Evolutionary conservation across 495 filamentous ascomycete species (phyloP).

Genomic region (Corynascus novoguineensis): DNA sequence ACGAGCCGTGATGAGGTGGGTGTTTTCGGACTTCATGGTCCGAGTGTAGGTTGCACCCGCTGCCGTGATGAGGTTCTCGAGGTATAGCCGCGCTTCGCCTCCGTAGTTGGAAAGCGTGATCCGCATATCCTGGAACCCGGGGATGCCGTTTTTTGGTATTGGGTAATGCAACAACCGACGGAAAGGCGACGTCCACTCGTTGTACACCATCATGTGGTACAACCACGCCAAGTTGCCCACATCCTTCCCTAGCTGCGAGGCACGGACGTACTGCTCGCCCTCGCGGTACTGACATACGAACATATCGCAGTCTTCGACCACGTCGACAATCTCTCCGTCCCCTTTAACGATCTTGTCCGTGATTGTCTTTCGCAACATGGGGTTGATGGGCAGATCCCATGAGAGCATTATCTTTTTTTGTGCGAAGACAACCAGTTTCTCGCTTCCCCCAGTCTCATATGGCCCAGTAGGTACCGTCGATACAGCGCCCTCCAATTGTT

Average conservation of each 20-base stretch:
- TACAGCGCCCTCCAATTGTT: conserved; percentile 67
- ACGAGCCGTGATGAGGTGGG: conserved; percentile 89
- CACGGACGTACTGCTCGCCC: conserved; percentile 68
- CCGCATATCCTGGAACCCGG: conserved; percentile 66
- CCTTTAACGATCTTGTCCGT: conserved; percentile 60
- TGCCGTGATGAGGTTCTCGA: conserved; percentile 84
- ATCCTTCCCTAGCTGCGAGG: conserved; percentile 66
- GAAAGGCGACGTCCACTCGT: conserved; percentile 79
- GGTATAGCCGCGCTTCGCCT: conserved; percentile 85
- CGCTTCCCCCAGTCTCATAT: conserved; percentile 31
- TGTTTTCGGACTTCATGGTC: conserved; percentile 89
- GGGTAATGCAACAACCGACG: conserved; percentile 85
- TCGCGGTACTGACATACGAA: conserved; percentile 85
- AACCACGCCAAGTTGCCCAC: conserved; percentile 93
- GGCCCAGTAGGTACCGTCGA: conserved; percentile 54
- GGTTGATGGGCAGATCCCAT: conserved; percentile 62
- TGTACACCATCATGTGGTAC: conserved; percentile 81
- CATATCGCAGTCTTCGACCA: conserved; percentile 67
- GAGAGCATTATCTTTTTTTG: conserved; percentile 61
- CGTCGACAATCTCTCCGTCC: conserved; percentile 61
- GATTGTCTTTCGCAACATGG: conserved; percentile 60
- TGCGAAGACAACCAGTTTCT: conserved; percentile 57
- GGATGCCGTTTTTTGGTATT: conserved; percentile 63
- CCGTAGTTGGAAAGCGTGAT: conserved; percentile 95
- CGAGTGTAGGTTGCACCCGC: conserved; percentile 83